Conservation (phyloP, 208 protist species). For the Trypanosoma scelopori region DNA sequence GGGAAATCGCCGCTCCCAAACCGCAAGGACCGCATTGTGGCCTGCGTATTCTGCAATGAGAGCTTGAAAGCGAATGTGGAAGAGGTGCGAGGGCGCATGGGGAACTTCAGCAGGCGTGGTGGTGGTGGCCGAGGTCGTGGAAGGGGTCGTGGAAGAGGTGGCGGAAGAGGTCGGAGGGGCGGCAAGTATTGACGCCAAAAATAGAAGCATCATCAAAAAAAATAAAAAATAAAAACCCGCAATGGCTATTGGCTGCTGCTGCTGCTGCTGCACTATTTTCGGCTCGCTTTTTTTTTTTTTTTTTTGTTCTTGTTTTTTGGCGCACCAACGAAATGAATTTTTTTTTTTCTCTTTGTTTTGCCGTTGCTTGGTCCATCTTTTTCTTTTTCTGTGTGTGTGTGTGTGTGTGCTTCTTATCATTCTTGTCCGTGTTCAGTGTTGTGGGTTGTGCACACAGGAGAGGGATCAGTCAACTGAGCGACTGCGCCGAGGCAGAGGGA, state of each 20-base stretch:
- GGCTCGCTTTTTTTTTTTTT: no score
- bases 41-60: slow-evolving; percentile 78
- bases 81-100: slow-evolving; percentile 70
- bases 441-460: not conserved
- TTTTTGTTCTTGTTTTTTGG: no score
- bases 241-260: no score
- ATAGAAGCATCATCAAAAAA: slow-evolving; percentile 24
- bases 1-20: slow-evolving; percentile 77
- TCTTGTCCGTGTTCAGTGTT: no score
- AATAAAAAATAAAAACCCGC: no score
- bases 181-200: slow-evolving; percentile 19
- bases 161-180: slow-evolving; percentile 22
- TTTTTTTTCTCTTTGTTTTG: no score
- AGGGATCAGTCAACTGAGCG: not conserved
- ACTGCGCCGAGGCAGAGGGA: not conserved
- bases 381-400: no score
- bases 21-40: slow-evolving; percentile 70
- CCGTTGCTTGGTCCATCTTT: no score
- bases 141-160: slow-evolving; percentile 23
- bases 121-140: slow-evolving; percentile 25
- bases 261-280: not conserved
- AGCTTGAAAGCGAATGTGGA: slow-evolving; percentile 57
- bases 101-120: slow-evolving; percentile 54
- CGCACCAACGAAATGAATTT: no score
- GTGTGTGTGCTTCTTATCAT: no score